These are phyloP conservation scores for Cyphellophora attinorum DNA, from an alignment of 2,329 filamentous ascomycete genomes.

Conservation along the genomic window DNA sequence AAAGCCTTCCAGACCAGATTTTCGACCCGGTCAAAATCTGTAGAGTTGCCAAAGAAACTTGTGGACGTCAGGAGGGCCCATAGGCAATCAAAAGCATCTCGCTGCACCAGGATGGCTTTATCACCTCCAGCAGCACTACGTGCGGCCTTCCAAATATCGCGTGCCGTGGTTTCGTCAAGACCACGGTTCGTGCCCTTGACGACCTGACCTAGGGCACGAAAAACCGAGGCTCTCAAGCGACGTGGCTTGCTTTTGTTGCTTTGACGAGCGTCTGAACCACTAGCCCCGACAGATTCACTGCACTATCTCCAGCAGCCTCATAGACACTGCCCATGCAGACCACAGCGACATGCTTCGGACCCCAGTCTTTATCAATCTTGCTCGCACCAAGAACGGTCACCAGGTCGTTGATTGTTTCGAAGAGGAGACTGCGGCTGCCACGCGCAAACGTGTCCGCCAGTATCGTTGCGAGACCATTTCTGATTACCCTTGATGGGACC, in stretches of 20 bases:
- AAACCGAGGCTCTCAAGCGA: slow-evolving; percentile 72
- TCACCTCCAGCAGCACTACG: slow-evolving; percentile 67
- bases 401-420: slow-evolving; percentile 89
- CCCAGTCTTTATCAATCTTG: slow-evolving; percentile 69
- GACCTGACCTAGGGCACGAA: slow-evolving; percentile 67
- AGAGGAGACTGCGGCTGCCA: slow-evolving; percentile 83
- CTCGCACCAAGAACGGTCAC: slow-evolving; percentile 60
- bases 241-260: slow-evolving; percentile 70
- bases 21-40: slow-evolving; percentile 84
- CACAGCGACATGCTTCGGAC: slow-evolving; percentile 77
- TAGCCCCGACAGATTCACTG: slow-evolving; percentile 70
- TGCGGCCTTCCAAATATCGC: slow-evolving; percentile 88
- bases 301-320: slow-evolving; percentile 86
- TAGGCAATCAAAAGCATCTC: slow-evolving; percentile 69
- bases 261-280: slow-evolving; percentile 65
- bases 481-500: slow-evolving; percentile 74
- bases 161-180: slow-evolving; percentile 73
- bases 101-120: slow-evolving; percentile 73
- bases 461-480: slow-evolving; percentile 79
- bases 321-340: slow-evolving; percentile 83
- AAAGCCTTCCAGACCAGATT: slow-evolving; percentile 74
- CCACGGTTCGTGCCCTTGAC: slow-evolving; percentile 64
- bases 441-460: slow-evolving; percentile 73
- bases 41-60: slow-evolving; percentile 73
- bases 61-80: slow-evolving; percentile 64